Base-by-base conservation (phyloP, 2,329 filamentous ascomycete genomes). In the Hypoxylon sp. region DNA sequence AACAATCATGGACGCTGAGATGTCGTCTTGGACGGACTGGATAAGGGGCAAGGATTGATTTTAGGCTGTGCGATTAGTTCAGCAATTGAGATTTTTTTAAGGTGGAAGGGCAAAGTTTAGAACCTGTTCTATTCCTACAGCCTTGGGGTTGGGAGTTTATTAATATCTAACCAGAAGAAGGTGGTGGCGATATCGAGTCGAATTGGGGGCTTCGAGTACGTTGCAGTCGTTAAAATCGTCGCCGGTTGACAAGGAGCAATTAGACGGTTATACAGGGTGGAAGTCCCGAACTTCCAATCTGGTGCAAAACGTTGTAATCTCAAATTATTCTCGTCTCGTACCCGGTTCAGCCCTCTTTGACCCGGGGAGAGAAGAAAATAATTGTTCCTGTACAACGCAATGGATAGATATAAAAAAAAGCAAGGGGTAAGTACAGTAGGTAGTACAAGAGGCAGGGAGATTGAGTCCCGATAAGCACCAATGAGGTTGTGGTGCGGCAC, bases 1-100 rank as follows among this genome's bases (percentile, higher is more conserved):
- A 79, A 82, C 78, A 85, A 82, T 82, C 86, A 88, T 88, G 85
- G 83, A 83, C 81, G 81, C 83, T 82, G 74, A 62, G 57, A 67
- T 70, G 48, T 71, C 60, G 73, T 69, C 72, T 73, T 67, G n/a
- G 65, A 74, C 67, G 65, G 67, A 67, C 52, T 62, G 24, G 42
- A 51, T 62, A 55, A 58, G 61, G 68, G 59, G 63, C 58, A 66
- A 47, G 11, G 14, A 42, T 55, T 57, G 58, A 14, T 53, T 37
- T 56, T 31, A 65, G 50, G 58, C 66, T 67, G 39, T n/a, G 46
- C 44, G 42, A 50, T 71, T 58, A 63, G 57, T 68, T 57, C 35
- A 54, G 63, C 47, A 50, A 63, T 39, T 46, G 6, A 29, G 35
- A 53, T 57, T 50, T 55, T 48, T 64, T 53, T 42, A 37, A 64